Conservation (phyloP, 371 early-diverging fungal genomes). For the Syncephalastrum sp. region DNA sequence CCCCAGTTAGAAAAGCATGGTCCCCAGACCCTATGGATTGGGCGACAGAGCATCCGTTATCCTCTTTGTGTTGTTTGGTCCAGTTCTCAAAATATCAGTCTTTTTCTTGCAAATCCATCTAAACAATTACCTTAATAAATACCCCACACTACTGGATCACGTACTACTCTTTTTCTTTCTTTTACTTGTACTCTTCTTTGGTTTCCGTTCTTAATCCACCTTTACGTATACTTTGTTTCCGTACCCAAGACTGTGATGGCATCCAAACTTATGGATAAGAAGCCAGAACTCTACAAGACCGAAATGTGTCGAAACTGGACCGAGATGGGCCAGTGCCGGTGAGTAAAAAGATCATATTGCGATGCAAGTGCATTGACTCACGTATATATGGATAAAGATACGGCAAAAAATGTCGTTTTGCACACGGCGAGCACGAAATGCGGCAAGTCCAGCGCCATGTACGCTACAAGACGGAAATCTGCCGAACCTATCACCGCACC, state of each 20-base stretch:
- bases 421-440: conserved; percentile 83
- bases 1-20: conserved; percentile 4
- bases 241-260: neutral
- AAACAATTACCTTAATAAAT: too few relatives aligned
- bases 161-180: conserved; percentile 1
- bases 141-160: conserved; percentile 5
- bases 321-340: conserved; percentile 88
- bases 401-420: conserved; percentile 95
- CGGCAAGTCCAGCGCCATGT: conserved; percentile 86
- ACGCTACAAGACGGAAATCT: conserved; percentile 91
- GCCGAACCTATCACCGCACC: conserved; percentile 85
- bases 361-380: neutral
- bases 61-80: conserved; percentile 8
- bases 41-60: neutral
- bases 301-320: conserved; percentile 93
- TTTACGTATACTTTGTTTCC: neutral
- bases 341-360: conserved; percentile 9
- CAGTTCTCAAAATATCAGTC: conserved; percentile 13
- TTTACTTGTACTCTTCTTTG: conserved; percentile 1
- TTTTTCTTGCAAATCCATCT: conserved; percentile 11
- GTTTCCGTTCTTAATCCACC: neutral
- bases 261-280: conserved; percentile 19
- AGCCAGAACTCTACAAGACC: conserved; percentile 87
- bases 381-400: conserved; percentile 52
- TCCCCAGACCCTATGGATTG: conserved; percentile 2